These are phyloP conservation scores for Candida sakaeoensis DNA, from an alignment of 805 yeast species.

Conservation along the genomic window DNA sequence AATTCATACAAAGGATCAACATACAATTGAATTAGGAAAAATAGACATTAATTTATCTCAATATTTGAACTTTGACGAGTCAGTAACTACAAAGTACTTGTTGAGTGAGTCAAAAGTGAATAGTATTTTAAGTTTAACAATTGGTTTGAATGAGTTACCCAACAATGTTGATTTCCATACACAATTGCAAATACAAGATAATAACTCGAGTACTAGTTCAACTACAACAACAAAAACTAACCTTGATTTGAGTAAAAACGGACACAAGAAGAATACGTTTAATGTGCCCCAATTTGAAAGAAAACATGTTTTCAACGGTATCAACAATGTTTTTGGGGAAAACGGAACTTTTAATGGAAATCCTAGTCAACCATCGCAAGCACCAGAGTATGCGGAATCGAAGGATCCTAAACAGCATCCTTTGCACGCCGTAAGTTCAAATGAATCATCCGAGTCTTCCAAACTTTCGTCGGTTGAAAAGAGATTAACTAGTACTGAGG, in stretches of 20 bases:
- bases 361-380: conserved; percentile 4
- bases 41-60: conserved; percentile 70
- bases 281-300: conserved; percentile 39
- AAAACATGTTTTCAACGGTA: conserved; percentile 47
- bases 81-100: conserved; percentile 58
- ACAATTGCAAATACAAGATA: conserved; percentile 34
- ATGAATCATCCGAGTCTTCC: conserved; percentile 6
- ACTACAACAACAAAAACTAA: conserved; percentile 2
- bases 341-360: conserved; percentile 6
- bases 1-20: not conserved
- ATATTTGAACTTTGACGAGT: conserved; percentile 53
- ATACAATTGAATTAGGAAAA: conserved; percentile 52
- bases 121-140: conserved; percentile 63
- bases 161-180: conserved; percentile 39
- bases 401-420: not conserved
- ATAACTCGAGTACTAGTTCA: conserved; percentile 9
- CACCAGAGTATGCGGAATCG: conserved; percentile 1
- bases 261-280: conserved; percentile 14
- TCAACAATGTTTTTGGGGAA: conserved; percentile 36
- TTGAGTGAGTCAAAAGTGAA: conserved; percentile 79
- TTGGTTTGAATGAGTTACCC: conserved; percentile 47
- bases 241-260: not conserved
- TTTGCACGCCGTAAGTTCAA: not conserved
- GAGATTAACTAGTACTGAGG: not conserved
- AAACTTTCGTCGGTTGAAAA: not conserved